These are phyloP conservation scores for Cyclostephanos invisitatus DNA, from an alignment of 108 stramenopile genomes.

Conservation along the genomic window DNA sequence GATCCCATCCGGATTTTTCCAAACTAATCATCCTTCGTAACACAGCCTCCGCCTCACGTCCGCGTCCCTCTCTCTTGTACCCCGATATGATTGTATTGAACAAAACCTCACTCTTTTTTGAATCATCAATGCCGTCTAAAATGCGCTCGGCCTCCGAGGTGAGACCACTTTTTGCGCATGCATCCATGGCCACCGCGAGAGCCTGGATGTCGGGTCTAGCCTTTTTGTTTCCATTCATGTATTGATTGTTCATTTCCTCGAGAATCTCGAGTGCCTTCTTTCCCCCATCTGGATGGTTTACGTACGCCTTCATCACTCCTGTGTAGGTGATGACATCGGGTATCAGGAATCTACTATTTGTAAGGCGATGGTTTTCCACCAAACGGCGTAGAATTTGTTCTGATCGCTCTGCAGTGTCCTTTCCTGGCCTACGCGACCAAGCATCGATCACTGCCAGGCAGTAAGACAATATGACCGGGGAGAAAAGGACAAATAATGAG, in stretches of 20 bases:
- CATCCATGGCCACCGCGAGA: constrained; percentile 43
- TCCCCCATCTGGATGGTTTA: constrained; percentile 40
- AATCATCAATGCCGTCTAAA: constrained; percentile 34
- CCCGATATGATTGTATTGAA: constrained; percentile 42
- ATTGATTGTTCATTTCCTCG: constrained; percentile 47
- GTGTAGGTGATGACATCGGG: constrained; percentile 53
- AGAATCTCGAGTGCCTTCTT: constrained; percentile 32
- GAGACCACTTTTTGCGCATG: constrained; percentile 44
- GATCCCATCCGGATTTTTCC: constrained; percentile 15
- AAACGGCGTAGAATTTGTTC: constrained; percentile 40
- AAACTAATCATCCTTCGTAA: constrained; percentile 39
- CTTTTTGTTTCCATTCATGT: constrained; percentile 24
- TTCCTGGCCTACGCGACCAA: constrained; percentile 45
- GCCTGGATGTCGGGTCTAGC: constrained; percentile 44
- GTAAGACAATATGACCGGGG: neutral
- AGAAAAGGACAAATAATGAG: neutral
- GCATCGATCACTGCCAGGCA: constrained; percentile 38
- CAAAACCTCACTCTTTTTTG: constrained; percentile 30
- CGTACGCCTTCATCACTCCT: constrained; percentile 44
- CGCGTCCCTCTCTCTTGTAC: constrained; percentile 43
- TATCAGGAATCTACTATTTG: constrained; percentile 23
- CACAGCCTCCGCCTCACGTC: constrained; percentile 31
- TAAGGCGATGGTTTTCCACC: constrained; percentile 25
- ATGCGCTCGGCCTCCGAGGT: constrained; percentile 22
- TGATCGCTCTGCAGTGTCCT: constrained; percentile 31